Evolutionary conservation across 176 grass and related monocot species (phyloP), one percentile per base, ranked within the genome.

Genomic region (Rhynchospora tenuis): DNA sequence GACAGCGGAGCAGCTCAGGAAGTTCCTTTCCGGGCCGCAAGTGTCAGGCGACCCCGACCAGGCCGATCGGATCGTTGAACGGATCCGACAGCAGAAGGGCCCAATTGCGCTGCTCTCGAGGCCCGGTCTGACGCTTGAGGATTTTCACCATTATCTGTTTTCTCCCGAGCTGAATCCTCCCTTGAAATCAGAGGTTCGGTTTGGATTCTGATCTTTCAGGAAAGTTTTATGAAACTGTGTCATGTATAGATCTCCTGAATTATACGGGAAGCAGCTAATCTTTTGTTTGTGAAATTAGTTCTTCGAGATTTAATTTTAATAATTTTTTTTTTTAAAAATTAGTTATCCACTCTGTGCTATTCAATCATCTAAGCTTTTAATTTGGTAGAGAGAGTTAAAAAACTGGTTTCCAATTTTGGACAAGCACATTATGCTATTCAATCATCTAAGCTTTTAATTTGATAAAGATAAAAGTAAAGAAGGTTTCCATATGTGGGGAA

Each of bases 151-250:
- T 68, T 93, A 89, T 63, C 89, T 98, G 38, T 91, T 93, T 84
- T 98, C 93, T 43, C 85, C 80, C 74, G 93, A 91, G 20, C 87
- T 98, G 33, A 98, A 98, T 80, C 91, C 91, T 44, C 89, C 95
- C 68, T 83, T 82, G 38, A 82, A 31, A 26, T 52, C 80, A 29
- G 62, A 82, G 80, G 80, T 82, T 61, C 45, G 77, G 19, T 79
- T 58, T 9, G 76, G 31, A 56, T 52, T 52, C 73, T 77, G 47
- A 31, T 15, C 16, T 77, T 52, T 23, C 9, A 16, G 65, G 7
- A 28, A 52, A 17, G 1, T 52, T 16, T 66, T 66, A 26, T 33
- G 5, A 66, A 66, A 33, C 29, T 64, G 29, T 6, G 24, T 64
- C 23, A 73, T 73, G 11, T 73, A 11, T n/a, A 8, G 15, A 73